Percentiles rank a stretch among this genome's conserved stretches.
phyloP scores from a whole-genome alignment of 768 basidiomycete genomes.

The Kwoniella botswanensis region DNA sequence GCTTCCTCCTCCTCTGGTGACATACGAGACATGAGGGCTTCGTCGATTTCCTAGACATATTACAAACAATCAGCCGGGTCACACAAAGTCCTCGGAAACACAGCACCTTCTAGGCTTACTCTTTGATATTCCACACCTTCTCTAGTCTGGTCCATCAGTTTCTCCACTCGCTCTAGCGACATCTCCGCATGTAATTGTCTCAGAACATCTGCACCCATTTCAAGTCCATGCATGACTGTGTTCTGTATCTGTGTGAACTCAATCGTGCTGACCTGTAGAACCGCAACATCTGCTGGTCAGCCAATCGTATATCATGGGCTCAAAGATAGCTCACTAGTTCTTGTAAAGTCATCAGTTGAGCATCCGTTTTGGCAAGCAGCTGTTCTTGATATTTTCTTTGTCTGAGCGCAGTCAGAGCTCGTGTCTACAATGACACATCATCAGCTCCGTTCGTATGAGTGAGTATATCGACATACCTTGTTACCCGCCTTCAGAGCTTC shows the following conservation, averaged over 20 bases:
- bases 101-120: slow-evolving; percentile 62
- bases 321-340: slow-evolving; percentile 68
- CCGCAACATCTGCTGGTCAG: neutral
- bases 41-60: slow-evolving; percentile 81
- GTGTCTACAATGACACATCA: slow-evolving; percentile 45
- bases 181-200: slow-evolving; percentile 94
- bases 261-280: slow-evolving; percentile 82
- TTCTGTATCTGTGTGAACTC: slow-evolving; percentile 95
- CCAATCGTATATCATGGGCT: neutral
- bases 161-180: slow-evolving; percentile 90
- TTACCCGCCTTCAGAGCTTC: slow-evolving; percentile 77
- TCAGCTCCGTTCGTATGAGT: neutral
- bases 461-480: slow-evolving; percentile 64
- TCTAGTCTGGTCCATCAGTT: slow-evolving; percentile 84
- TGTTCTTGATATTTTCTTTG: slow-evolving; percentile 92
- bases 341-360: slow-evolving; percentile 84
- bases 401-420: slow-evolving; percentile 84
- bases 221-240: slow-evolving; percentile 86
- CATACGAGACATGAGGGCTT: slow-evolving; percentile 79
- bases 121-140: slow-evolving; percentile 91
- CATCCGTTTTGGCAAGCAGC: slow-evolving; percentile 83
- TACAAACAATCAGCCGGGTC: neutral
- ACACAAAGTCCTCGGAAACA: neutral
- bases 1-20: slow-evolving; percentile 90
- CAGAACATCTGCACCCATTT: slow-evolving; percentile 90